phyloP scores from a whole-genome alignment of 169 alveolate species.

The Plasmodium knowlesi region DNA sequence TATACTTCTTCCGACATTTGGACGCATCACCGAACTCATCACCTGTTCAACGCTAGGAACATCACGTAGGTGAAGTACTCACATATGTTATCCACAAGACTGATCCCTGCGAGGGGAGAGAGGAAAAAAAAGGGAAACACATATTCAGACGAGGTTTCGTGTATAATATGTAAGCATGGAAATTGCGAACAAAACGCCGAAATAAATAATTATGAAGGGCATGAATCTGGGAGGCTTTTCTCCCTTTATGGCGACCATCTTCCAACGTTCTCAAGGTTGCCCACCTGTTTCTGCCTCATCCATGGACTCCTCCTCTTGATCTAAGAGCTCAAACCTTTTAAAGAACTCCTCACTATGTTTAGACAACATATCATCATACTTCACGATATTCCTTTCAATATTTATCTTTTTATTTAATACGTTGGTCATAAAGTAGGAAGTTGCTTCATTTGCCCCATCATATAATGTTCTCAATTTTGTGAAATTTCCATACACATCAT shows the following conservation, averaged over 20 bases:
- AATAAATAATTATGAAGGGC: background rate
- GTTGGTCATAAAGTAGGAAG: conserved; percentile 28
- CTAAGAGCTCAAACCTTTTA: conserved; percentile 34
- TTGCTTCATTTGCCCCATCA: conserved; percentile 25
- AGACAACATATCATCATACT: conserved; percentile 50
- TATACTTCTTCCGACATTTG: background rate
- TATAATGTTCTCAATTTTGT: conserved; percentile 35
- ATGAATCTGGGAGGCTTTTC: background rate
- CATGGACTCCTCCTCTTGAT: conserved; percentile 13
- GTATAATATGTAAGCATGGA: background rate
- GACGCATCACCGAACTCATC: background rate
- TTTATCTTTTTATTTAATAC: conserved; percentile 2
- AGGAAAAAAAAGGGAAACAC: background rate
- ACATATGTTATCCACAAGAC: conserved; percentile 24
- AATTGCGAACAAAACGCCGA: background rate
- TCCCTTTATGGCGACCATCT: background rate
- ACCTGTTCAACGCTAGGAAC: conserved; percentile 36
- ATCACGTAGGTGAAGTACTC: conserved; percentile 48
- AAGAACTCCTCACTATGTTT: conserved; percentile 27
- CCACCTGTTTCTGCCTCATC: background rate
- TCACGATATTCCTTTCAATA: conserved; percentile 33
- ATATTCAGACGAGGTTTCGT: background rate
- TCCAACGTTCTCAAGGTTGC: background rate
- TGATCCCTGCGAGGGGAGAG: conserved; percentile 9
- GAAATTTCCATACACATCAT: conserved; percentile 1